phyloP scores from a whole-genome alignment of 345 rosid species.

The Corchorus capsularis region DNA sequence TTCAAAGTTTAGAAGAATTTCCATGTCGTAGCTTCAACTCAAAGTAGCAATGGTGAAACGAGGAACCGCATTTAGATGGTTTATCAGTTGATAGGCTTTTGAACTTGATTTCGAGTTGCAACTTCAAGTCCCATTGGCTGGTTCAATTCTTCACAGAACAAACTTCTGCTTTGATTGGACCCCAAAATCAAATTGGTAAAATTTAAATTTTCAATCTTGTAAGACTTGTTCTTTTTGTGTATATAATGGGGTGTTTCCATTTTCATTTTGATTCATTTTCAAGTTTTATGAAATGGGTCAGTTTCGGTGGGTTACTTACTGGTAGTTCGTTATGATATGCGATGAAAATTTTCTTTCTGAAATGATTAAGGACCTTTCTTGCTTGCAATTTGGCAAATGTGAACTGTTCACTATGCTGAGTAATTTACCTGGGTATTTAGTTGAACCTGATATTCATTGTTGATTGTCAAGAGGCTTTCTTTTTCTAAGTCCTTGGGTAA shows the following conservation, averaged over 20 bases:
- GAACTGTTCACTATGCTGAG: no score
- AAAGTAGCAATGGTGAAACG: constrained; percentile 31
- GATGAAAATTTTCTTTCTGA: no score
- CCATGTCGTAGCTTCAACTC: constrained; percentile 40
- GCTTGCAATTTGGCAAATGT: no score
- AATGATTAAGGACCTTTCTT: no score
- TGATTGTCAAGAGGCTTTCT: neutral
- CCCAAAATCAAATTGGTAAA: constrained; percentile 83
- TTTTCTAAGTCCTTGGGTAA: neutral
- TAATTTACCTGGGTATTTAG: no score
- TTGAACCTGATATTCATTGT: neutral
- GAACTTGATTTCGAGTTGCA: constrained; percentile 64
- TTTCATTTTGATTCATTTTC: neutral
- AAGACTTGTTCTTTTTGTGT: neutral
- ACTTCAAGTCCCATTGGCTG: constrained; percentile 88
- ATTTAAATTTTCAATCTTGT: neutral
- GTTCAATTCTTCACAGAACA: constrained; percentile 78
- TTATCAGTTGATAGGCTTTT: constrained; percentile 74
- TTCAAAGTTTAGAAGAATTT: constrained; percentile 24
- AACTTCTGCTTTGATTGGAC: constrained; percentile 81
- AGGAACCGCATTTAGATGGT: constrained; percentile 58
- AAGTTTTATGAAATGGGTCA: neutral
- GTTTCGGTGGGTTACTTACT: no score
- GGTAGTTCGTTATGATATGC: no score
- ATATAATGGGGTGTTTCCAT: neutral